Conservation (phyloP, 2,329 filamentous ascomycete species). For the Rhinocladiella similis region DNA sequence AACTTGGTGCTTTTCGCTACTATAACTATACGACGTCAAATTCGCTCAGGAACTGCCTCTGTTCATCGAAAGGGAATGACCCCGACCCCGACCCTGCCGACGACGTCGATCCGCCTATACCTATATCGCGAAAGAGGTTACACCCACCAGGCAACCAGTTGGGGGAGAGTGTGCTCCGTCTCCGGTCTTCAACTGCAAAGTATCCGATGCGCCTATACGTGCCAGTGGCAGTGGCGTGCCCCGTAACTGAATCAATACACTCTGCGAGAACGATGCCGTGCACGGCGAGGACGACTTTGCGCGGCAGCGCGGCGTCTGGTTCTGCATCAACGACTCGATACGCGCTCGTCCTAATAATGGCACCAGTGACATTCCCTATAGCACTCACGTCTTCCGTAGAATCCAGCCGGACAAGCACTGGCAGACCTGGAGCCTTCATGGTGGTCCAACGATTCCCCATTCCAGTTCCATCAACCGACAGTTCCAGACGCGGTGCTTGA, state of each 20-base stretch:
- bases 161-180: constrained; percentile 7
- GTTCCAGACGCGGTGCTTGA: constrained; percentile 5
- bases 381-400: constrained; percentile 3
- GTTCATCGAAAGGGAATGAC: background rate
- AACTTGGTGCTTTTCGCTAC: too few species aligned
- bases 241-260: background rate
- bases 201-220: constrained; percentile 12
- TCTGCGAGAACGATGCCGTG: constrained; percentile 13
- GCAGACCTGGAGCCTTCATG: constrained; percentile 4
- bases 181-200: constrained; percentile 16
- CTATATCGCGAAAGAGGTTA: constrained; percentile 6
- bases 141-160: constrained; percentile 2
- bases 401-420: constrained; percentile 8
- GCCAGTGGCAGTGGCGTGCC: background rate
- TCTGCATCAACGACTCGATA: constrained; percentile 21
- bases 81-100: background rate
- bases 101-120: background rate
- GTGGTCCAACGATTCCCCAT: constrained; percentile 12
- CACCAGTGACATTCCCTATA: constrained; percentile 16
- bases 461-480: background rate
- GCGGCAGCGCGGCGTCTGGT: background rate
- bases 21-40: background rate
- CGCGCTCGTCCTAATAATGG: constrained; percentile 27
- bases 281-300: constrained; percentile 14
- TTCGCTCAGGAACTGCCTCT: background rate